Conservation (phyloP, 768 basidiomycete genomes). For the Krasilnikovozyma curviuscula region DNA sequence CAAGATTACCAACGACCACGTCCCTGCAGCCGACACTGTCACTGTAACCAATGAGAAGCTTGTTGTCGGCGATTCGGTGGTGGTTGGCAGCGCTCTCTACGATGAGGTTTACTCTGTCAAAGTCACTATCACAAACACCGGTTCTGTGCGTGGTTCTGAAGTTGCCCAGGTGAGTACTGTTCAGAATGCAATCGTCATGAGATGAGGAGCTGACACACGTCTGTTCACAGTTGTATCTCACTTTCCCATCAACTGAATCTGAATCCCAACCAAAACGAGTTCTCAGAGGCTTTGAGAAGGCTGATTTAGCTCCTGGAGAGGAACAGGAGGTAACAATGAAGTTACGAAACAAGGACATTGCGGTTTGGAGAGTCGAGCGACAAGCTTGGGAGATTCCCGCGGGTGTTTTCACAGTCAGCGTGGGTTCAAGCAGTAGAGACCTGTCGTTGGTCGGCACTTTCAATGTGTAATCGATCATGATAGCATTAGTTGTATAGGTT, state of each 20-base stretch:
- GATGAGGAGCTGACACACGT: too few species aligned
- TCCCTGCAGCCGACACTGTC: constrained; percentile 17
- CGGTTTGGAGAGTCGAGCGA: constrained; percentile 1
- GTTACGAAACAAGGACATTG: constrained; percentile 4
- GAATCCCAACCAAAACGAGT: constrained; percentile 1
- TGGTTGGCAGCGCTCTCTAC: constrained; percentile 23
- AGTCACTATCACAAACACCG: constrained; percentile 26
- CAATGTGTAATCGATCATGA: not conserved
- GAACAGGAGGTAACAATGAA: constrained; percentile 4
- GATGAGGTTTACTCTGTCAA: constrained; percentile 20
- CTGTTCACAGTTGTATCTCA: too few species aligned
- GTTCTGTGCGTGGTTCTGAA: constrained; percentile 22
- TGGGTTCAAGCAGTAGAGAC: constrained; percentile 1
- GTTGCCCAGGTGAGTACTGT: constrained; percentile 26
- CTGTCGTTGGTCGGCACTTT: constrained; percentile 1
- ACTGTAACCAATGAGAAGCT: constrained; percentile 25
- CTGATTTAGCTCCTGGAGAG: not conserved
- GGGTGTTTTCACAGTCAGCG: not conserved
- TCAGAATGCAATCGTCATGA: too few species aligned
- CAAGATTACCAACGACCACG: constrained; percentile 13
- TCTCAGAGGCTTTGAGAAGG: constrained; percentile 8
- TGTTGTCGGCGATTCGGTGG: constrained; percentile 18
- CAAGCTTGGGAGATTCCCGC: constrained; percentile 4
- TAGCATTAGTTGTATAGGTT: too few species aligned
- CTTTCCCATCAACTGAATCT: constrained; percentile 4